phyloP scores from a whole-genome alignment of 2,329 filamentous ascomycete genomes.

The Verticillium alfalfae region DNA sequence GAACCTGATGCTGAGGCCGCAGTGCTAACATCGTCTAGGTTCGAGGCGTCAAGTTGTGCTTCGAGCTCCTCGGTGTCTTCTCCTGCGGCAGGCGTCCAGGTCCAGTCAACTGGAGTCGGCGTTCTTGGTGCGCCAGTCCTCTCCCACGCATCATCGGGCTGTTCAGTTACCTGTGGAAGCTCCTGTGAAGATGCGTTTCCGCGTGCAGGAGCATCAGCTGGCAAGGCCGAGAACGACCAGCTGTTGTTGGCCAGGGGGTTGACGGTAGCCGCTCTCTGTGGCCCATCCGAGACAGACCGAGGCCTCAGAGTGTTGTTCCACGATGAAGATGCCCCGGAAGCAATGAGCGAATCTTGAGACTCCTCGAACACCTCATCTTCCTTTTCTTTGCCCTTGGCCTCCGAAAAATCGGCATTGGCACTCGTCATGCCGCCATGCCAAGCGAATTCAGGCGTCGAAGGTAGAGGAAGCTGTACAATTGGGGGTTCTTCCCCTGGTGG shows the following conservation, averaged over 20 bases:
- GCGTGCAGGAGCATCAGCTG: constrained; percentile 10
- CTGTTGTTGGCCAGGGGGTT: constrained; percentile 55
- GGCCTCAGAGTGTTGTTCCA: constrained; percentile 28
- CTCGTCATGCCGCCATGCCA: constrained; percentile 2
- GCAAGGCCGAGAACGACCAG: constrained; percentile 50
- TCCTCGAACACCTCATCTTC: not conserved
- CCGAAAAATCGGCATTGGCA: constrained; percentile 1
- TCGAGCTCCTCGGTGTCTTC: not conserved
- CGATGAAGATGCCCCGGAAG: not conserved
- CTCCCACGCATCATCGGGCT: not conserved
- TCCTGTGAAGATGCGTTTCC: not conserved
- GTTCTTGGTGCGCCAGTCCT: not conserved
- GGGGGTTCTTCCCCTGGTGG: not conserved
- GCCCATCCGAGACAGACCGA: constrained; percentile 53
- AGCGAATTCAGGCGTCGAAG: constrained; percentile 10
- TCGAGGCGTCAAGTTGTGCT: not conserved
- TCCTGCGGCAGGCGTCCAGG: not conserved
- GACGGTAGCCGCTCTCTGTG: constrained; percentile 32
- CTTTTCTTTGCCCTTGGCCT: constrained; percentile 15
- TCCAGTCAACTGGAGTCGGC: not conserved
- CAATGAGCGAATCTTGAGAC: not conserved
- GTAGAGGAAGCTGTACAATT: constrained; percentile 3
- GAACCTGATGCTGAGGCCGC: not conserved
- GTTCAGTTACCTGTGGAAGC: not conserved
- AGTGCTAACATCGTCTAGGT: not conserved